Evolutionary conservation across 768 basidiomycete species (phyloP).

Genomic region (Lentinula edodes): DNA sequence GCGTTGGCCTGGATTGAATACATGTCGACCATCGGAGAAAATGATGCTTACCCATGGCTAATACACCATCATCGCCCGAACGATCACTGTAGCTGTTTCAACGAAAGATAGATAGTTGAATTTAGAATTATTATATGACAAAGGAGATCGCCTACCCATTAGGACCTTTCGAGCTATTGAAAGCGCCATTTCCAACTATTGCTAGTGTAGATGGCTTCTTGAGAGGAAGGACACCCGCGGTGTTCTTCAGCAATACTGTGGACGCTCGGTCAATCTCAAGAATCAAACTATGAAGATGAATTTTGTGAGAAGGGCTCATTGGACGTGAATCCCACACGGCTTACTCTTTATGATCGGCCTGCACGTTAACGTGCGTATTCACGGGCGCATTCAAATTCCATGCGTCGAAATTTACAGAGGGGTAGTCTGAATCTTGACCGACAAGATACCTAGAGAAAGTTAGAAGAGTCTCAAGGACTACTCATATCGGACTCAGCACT

Average conservation of each 20-base stretch:
- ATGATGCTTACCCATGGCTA: conserved; percentile 50
- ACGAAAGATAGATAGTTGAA: neutral
- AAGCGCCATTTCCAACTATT: conserved; percentile 56
- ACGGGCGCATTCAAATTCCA: conserved; percentile 33
- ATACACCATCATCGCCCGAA: conserved; percentile 50
- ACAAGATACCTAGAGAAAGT: conserved; percentile 30
- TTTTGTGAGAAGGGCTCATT: neutral
- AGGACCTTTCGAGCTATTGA: conserved; percentile 44
- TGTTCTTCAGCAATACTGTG: conserved; percentile 61
- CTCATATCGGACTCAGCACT: neutral
- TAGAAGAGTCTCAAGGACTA: neutral
- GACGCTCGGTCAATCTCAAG: conserved; percentile 56
- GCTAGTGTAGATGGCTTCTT: conserved; percentile 41
- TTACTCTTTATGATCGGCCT: conserved; percentile 47
- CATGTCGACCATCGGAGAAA: conserved; percentile 8
- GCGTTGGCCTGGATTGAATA: neutral
- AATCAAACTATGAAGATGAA: conserved; percentile 37
- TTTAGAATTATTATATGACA: neutral
- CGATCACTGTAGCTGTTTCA: conserved; percentile 38
- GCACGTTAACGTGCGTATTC: conserved; percentile 49
- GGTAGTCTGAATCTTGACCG: conserved; percentile 53
- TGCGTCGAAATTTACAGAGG: conserved; percentile 51
- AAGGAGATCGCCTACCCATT: conserved; percentile 38
- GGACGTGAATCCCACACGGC: neutral
- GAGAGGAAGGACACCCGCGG: conserved; percentile 35